Conservation (phyloP, 2,329 filamentous ascomycete species). For the Macrophomina phaseolina region DNA sequence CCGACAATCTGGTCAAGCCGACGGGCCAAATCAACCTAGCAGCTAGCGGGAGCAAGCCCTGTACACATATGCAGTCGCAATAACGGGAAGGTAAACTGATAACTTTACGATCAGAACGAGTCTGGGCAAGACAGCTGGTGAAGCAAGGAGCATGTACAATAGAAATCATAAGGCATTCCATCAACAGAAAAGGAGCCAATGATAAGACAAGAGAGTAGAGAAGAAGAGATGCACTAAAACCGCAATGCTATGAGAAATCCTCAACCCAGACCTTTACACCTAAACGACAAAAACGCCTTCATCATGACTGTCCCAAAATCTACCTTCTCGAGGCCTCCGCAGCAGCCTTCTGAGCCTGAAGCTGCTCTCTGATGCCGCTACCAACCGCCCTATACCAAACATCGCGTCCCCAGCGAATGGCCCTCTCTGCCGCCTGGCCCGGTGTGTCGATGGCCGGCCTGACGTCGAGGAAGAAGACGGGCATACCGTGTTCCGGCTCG, state of each 20-base stretch:
- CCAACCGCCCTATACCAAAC: slow-evolving; percentile 92
- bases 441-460: slow-evolving; percentile 85
- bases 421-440: slow-evolving; percentile 77
- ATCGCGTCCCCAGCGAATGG: slow-evolving; percentile 89
- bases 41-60: too few species aligned
- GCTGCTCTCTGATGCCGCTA: slow-evolving; percentile 63
- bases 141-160: neutral
- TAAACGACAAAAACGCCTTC: slow-evolving; percentile 10
- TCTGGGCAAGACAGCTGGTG: neutral
- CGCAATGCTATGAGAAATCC: neutral
- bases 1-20: too few species aligned
- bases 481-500: slow-evolving; percentile 82
- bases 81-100: neutral
- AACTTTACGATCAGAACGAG: neutral
- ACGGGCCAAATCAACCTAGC: too few species aligned
- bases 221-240: neutral
- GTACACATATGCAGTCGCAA: too few species aligned
- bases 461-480: slow-evolving; percentile 95
- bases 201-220: slow-evolving; percentile 14
- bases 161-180: slow-evolving; percentile 15
- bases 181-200: neutral
- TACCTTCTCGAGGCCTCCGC: slow-evolving; percentile 5
- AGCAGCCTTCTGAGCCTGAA: slow-evolving; percentile 29
- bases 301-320: neutral
- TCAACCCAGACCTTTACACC: neutral